phyloP scores from a whole-genome alignment of 306 rosid species.

The Casuarina cunninghamiana region DNA sequence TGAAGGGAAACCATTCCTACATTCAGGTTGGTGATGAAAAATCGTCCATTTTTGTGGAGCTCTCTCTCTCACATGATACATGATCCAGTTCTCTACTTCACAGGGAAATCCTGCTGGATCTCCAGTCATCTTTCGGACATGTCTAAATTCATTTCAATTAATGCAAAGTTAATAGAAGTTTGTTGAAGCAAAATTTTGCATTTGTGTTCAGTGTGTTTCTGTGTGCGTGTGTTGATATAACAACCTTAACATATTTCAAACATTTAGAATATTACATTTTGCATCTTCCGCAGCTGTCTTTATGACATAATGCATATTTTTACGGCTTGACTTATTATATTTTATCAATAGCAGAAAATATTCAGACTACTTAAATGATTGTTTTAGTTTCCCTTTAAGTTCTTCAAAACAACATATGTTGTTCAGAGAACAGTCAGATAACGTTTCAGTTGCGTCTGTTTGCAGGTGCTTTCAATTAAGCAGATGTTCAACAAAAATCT shows the following conservation, averaged over 20 bases:
- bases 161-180: neutral
- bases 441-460: slow-evolving; percentile 20
- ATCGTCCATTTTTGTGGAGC: neutral
- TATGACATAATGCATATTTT: neutral
- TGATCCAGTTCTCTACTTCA: neutral
- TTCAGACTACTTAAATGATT: neutral
- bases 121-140: neutral
- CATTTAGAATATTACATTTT: neutral
- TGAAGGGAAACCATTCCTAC: neutral
- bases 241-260: neutral
- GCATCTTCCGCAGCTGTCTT: too few relatives aligned
- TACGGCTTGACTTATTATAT: neutral
- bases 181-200: neutral
- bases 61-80: neutral
- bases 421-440: neutral
- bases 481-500: slow-evolving; percentile 66
- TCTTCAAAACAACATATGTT: neutral
- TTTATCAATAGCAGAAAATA: neutral
- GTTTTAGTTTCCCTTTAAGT: neutral
- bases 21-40: neutral
- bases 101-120: neutral
- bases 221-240: neutral
- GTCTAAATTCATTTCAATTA: neutral
- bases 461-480: slow-evolving; percentile 76
- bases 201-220: neutral